Conservation (phyloP, 208 protist genomes). For the Trypanosomatidae sp. region DNA sequence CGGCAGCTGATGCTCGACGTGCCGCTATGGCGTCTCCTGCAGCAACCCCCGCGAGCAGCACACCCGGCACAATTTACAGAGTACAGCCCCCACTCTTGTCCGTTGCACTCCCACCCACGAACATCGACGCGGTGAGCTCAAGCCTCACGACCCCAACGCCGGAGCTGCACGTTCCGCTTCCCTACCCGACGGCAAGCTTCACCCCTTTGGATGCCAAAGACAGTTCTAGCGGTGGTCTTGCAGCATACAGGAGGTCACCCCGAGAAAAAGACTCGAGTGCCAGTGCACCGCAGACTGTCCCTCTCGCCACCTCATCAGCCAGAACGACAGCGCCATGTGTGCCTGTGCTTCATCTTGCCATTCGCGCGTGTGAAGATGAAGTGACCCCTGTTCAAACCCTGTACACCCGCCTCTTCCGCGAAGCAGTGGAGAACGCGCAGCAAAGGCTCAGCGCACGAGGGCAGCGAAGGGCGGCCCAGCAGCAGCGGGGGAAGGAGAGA, state of each 20-base stretch:
- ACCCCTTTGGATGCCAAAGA: background rate
- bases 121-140: background rate
- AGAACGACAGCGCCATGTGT: background rate
- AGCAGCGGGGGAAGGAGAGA: constrained; percentile 3
- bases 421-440: constrained; percentile 19
- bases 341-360: constrained; percentile 14
- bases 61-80: background rate
- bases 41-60: background rate
- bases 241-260: background rate
- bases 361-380: constrained; percentile 2
- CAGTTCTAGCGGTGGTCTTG: background rate
- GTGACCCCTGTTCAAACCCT: constrained; percentile 10
- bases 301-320: background rate
- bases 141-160: background rate
- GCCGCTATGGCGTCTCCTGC: background rate
- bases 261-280: background rate
- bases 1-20: background rate
- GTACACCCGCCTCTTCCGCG: constrained; percentile 13
- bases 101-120: background rate
- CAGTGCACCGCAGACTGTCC: background rate
- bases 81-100: constrained; percentile 1
- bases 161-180: background rate
- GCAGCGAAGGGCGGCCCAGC: background rate
- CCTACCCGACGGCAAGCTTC: background rate
- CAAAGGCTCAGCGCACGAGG: constrained; percentile 2